Evolutionary conservation across 2,329 filamentous ascomycete species (phyloP), one percentile per base, ranked within the genome.

Genomic region (Botryosphaeria dothidea): DNA sequence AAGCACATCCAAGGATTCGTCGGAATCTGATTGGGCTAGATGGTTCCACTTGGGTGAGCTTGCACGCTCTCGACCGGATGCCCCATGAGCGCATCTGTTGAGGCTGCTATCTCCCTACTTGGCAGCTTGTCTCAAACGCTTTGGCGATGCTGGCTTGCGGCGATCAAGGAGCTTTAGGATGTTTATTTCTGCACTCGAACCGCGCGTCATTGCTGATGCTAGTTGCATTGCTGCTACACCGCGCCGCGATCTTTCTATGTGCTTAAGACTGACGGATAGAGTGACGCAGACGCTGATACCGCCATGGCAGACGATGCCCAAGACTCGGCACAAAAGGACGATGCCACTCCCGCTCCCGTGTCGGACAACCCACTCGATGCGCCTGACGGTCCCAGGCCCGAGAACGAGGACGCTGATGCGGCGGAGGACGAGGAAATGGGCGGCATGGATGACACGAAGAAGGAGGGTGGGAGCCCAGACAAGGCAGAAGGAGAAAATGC

Each of bases 341-440:
- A 61, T 34, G 83, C 85, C 60, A 86, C 84, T 21, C 83, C 87
- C 67, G 82, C 82, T 68, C 81, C 73, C 52, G 75, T 77, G 63
- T 85, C 85, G 38, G 88, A 90, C 73, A 90, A 89, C 73, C 86
- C 87, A n/a, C 81, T 90, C 70, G 88, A 92, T 81, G 88, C 88
- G 65, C 88, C 89, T 45, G 83, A 86, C 66, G 89, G 84, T 56
- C 88, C 88, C 38, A 84, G 85, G 67, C 77, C 77, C 6, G 78
- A 79, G 56, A 82, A 85, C 57, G 86, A 91, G 71, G 85, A 85
- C 67, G 85, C 73, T 62, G 81, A 85, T 67, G 85, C 80, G 68
- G 77, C 85, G 66, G 89, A 90, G 70, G 92, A 95, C 73, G 90
- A 93, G 74, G 92, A 93, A 71, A 94, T 79, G 77, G 75, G 74